Conservation (phyloP, 345 rosid genomes). For the Sisymbrium irio region DNA sequence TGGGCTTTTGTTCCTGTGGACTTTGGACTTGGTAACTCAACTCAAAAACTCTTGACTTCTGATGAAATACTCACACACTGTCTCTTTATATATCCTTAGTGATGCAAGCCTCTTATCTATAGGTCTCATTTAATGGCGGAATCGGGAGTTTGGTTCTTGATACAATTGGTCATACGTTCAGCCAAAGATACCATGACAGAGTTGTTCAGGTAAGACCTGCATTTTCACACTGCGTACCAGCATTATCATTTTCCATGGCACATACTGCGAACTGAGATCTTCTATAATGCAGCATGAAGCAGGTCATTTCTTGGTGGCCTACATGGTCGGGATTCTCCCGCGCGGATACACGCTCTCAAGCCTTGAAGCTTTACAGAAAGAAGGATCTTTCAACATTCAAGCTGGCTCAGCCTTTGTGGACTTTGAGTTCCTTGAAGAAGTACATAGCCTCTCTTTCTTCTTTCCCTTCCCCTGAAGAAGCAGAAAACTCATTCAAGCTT, state of each 20-base stretch:
- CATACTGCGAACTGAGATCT: background rate
- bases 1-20: conserved; percentile 71
- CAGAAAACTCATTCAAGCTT: conserved; percentile 12
- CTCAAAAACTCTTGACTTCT: background rate
- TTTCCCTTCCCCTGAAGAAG: background rate
- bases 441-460: conserved; percentile 25
- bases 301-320: conserved; percentile 94
- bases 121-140: conserved; percentile 92
- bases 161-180: conserved; percentile 73
- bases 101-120: conserved; percentile 2
- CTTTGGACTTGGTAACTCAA: conserved; percentile 60
- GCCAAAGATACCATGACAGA: conserved; percentile 73
- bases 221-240: background rate
- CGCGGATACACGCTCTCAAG: conserved; percentile 72
- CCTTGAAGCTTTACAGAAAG: conserved; percentile 74
- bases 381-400: conserved; percentile 92
- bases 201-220: conserved; percentile 62
- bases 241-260: background rate
- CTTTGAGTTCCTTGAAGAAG: conserved; percentile 88
- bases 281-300: conserved; percentile 76
- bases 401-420: conserved; percentile 92
- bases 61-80: background rate
- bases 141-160: conserved; percentile 77
- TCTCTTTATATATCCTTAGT: background rate
- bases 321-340: conserved; percentile 80